Conservation (phyloP, 2,329 filamentous ascomycete genomes). For the Diaporthe citrichinensis region DNA sequence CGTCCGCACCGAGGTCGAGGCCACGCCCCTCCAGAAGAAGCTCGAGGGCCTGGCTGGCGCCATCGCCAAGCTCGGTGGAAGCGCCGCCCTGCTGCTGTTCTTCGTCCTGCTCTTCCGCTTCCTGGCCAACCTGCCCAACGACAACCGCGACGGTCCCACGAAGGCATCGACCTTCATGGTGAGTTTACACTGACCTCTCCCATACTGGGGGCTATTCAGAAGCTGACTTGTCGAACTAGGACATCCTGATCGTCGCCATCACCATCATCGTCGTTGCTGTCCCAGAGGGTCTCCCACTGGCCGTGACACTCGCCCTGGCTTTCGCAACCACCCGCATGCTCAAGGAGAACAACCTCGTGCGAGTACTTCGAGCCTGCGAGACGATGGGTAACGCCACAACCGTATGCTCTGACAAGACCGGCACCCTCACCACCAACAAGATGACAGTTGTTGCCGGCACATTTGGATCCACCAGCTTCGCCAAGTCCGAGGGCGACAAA, state of each 20-base stretch:
- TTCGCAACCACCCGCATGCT: slow-evolving; percentile 78
- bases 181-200: not conserved
- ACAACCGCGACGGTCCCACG: slow-evolving; percentile 61
- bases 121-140: slow-evolving; percentile 71
- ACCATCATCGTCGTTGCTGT: slow-evolving; percentile 78
- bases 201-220: too few relatives aligned
- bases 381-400: slow-evolving; percentile 75
- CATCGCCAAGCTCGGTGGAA: slow-evolving; percentile 67
- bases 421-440: slow-evolving; percentile 80
- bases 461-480: slow-evolving; percentile 59
- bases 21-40: slow-evolving; percentile 69
- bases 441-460: slow-evolving; percentile 84
- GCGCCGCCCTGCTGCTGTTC: slow-evolving; percentile 80
- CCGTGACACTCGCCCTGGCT: slow-evolving; percentile 76
- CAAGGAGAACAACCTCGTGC: slow-evolving; percentile 80
- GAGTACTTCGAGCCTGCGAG: slow-evolving; percentile 76
- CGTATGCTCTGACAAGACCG: slow-evolving; percentile 82
- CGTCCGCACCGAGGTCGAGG: slow-evolving; percentile 64
- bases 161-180: slow-evolving; percentile 71
- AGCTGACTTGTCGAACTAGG: slow-evolving; percentile 41
- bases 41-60: slow-evolving; percentile 60
- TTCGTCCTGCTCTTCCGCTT: slow-evolving; percentile 85
- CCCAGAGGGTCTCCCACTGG: slow-evolving; percentile 75
- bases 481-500: slow-evolving; percentile 27
- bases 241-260: slow-evolving; percentile 75